Conservation (phyloP, 2,329 filamentous ascomycete genomes). For the Penicillium polonicum region DNA sequence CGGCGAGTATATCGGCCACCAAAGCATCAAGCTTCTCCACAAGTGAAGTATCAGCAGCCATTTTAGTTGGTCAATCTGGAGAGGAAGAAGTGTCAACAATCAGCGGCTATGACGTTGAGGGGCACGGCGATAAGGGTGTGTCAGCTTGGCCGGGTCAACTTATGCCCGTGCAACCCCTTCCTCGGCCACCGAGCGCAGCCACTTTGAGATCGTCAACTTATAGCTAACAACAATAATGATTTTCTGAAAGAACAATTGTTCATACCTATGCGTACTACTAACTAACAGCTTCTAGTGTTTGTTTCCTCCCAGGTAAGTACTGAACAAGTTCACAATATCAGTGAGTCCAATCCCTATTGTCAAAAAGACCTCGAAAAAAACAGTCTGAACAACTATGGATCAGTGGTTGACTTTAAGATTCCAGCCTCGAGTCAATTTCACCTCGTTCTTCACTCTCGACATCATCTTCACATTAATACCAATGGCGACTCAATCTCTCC, state of each 20-base stretch:
- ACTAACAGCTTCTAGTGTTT: constrained; percentile 2
- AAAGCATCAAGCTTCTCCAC: constrained; percentile 69
- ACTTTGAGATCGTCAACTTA: constrained; percentile 2
- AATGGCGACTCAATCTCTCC: constrained; percentile 41
- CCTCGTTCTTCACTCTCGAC: not conserved
- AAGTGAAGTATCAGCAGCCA: constrained; percentile 50
- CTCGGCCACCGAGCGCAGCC: constrained; percentile 1
- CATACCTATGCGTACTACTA: not conserved
- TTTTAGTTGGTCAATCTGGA: constrained; percentile 20
- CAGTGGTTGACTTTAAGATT: constrained; percentile 4
- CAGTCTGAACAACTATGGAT: not conserved
- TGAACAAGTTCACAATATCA: not conserved
- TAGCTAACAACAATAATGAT: constrained; percentile 13
- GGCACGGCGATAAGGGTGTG: constrained; percentile 8
- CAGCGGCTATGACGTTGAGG: constrained; percentile 24
- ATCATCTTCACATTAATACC: not conserved
- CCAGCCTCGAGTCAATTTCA: constrained; percentile 1
- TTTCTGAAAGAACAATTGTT: not conserved
- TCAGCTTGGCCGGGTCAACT: constrained; percentile 20
- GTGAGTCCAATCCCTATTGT: constrained; percentile 1
- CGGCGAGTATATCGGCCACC: constrained; percentile 66
- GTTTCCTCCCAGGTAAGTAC: not conserved
- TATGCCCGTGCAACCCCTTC: constrained; percentile 18
- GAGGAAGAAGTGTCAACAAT: constrained; percentile 11
- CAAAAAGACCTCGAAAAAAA: not conserved